A percentile compares a stretch with the other conserved stretches of the same genome.
phyloP scores from a whole-genome alignment of 192 early-diverging fungal species.

The Linnemannia hyalina region DNA sequence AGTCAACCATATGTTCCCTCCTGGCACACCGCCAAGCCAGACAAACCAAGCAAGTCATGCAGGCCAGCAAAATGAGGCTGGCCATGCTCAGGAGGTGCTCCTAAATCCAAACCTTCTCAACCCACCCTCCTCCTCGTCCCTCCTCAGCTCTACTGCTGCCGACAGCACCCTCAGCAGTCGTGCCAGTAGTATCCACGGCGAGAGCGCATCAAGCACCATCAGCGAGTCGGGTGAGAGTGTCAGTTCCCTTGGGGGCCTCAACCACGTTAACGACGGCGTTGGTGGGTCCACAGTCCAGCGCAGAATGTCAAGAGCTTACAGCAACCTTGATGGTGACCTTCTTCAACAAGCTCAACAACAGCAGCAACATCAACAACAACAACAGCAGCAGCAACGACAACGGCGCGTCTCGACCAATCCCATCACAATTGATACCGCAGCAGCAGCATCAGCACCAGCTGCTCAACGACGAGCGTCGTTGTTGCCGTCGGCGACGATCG shows the following conservation, averaged over 20 bases:
- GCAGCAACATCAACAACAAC: neutral
- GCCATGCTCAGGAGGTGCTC: conserved; percentile 2
- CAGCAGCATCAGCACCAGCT: neutral
- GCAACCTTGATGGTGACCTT: neutral
- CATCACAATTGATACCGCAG: neutral
- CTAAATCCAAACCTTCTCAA: neutral
- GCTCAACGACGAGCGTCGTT: neutral
- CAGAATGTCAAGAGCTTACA: conserved; percentile 38
- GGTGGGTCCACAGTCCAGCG: conserved; percentile 34
- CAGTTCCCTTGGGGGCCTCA: conserved; percentile 44
- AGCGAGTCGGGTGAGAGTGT: conserved; percentile 34
- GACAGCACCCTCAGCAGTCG: conserved; percentile 15
- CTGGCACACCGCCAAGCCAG: neutral
- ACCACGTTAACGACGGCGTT: conserved; percentile 53
- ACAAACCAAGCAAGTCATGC: neutral
- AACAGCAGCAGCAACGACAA: neutral
- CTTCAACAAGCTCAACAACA: neutral
- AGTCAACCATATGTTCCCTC: neutral
- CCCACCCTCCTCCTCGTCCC: neutral
- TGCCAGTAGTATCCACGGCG: conserved; percentile 27
- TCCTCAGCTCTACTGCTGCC: neutral
- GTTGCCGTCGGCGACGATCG: neutral
- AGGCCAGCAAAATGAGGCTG: neutral
- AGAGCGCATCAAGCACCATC: neutral
- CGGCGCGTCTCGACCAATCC: neutral